phyloP scores from a whole-genome alignment of 306 rosid genomes.

The Castanospermum australe region DNA sequence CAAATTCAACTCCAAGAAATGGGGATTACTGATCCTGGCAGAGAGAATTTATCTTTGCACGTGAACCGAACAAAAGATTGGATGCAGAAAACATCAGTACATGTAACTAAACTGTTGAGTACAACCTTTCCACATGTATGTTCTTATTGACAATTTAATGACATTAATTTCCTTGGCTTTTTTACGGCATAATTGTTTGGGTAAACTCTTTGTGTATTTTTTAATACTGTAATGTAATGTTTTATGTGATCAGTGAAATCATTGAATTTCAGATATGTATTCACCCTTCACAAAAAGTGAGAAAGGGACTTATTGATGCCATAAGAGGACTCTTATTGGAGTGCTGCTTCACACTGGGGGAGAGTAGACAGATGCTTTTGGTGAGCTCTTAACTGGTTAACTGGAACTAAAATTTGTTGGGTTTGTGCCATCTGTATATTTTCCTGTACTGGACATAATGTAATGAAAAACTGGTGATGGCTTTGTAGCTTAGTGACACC shows the following conservation, averaged over 20 bases:
- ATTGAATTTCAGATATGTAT: slow-evolving; percentile 71
- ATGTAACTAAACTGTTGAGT: slow-evolving; percentile 65
- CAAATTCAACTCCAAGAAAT: slow-evolving; percentile 43
- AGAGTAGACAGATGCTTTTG: slow-evolving; percentile 87
- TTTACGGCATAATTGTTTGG: slow-evolving; percentile 12
- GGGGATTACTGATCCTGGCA: slow-evolving; percentile 36
- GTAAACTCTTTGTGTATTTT: background rate
- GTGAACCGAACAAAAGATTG: slow-evolving; percentile 82
- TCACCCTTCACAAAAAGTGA: slow-evolving; percentile 80
- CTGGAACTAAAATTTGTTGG: slow-evolving; percentile 16
- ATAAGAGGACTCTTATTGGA: slow-evolving; percentile 62
- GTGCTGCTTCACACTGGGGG: slow-evolving; percentile 61
- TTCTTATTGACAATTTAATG: slow-evolving; percentile 25
- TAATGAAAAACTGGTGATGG: slow-evolving; percentile 3
- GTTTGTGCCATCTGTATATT: slow-evolving; percentile 25
- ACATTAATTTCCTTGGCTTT: slow-evolving; percentile 8
- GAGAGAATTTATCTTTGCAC: slow-evolving; percentile 54
- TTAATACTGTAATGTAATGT: background rate
- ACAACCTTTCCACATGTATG: slow-evolving; percentile 85
- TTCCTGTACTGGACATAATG: slow-evolving; percentile 12
- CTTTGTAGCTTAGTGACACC: background rate
- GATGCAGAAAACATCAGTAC: slow-evolving; percentile 66
- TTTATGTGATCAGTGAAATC: slow-evolving; percentile 28
- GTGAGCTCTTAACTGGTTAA: slow-evolving; percentile 60
- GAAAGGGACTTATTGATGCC: slow-evolving; percentile 83